These are phyloP conservation scores for Telopea speciosissima DNA, from an alignment of 177 flowering plant genomes.

Conservation along the genomic window DNA sequence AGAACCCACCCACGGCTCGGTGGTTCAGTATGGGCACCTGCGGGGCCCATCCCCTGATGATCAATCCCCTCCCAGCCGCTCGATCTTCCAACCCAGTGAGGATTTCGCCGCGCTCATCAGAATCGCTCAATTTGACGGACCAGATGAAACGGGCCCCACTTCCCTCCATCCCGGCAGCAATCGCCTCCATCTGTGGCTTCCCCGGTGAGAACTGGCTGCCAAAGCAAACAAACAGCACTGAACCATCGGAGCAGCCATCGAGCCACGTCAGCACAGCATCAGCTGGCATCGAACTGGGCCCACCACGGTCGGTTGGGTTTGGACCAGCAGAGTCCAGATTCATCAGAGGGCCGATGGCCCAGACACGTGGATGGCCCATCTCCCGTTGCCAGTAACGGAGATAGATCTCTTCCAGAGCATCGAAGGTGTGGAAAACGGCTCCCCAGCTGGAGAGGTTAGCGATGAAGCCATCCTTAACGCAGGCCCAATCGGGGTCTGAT, in stretches of 20 bases:
- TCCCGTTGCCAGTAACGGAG: constrained; percentile 7
- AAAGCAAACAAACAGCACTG: constrained; percentile 8
- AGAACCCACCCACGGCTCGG: constrained; percentile 5
- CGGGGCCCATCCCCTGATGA: constrained; percentile 8
- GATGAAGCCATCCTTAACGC: neutral
- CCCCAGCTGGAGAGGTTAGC: constrained; percentile 11
- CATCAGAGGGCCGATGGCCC: constrained; percentile 10
- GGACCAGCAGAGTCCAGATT: neutral
- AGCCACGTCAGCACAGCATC: constrained; percentile 5
- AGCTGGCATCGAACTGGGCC: neutral
- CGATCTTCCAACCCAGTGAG: constrained; percentile 5
- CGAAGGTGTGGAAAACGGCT: constrained; percentile 7
- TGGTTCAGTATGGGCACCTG: constrained; percentile 7
- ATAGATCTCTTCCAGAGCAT: constrained; percentile 7
- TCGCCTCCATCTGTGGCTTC: neutral
- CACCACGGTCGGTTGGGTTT: neutral
- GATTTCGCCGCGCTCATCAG: too few relatives aligned
- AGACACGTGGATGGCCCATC: constrained; percentile 8
- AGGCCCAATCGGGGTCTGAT: neutral
- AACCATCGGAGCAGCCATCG: neutral
- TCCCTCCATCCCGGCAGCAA: constrained; percentile 3
- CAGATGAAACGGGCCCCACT: constrained; percentile 9
- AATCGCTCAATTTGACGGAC: neutral
- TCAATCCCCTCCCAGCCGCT: neutral
- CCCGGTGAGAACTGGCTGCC: constrained; percentile 4